Evolutionary conservation across 352 stramenopile genomes (phyloP).

Genomic region (Pythium diclinum): DNA sequence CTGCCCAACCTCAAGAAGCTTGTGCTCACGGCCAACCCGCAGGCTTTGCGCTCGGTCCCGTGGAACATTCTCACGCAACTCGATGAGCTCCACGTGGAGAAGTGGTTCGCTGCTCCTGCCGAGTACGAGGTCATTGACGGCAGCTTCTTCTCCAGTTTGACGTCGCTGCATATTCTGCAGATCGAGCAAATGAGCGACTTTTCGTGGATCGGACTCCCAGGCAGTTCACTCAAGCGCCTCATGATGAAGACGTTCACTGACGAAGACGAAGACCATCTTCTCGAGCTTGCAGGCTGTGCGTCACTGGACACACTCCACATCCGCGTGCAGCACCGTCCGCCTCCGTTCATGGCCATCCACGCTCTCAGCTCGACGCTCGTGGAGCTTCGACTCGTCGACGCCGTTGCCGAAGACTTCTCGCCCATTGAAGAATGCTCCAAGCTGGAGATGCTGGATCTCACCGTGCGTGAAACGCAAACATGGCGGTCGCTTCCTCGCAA

Average conservation of each 20-base stretch:
- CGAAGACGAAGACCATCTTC: slow-evolving; percentile 23
- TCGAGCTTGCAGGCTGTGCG: slow-evolving; percentile 15
- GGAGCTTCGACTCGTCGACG: slow-evolving; percentile 24
- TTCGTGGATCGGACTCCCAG: slow-evolving; percentile 22
- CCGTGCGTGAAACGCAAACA: slow-evolving; percentile 24
- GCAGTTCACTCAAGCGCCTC: slow-evolving; percentile 18
- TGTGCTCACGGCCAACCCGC: slow-evolving; percentile 21
- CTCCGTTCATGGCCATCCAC: slow-evolving; percentile 15
- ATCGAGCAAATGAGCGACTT: slow-evolving; percentile 30
- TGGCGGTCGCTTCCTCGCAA: slow-evolving; percentile 24
- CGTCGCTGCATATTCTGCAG: slow-evolving; percentile 14
- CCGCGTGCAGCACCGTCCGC: slow-evolving; percentile 21
- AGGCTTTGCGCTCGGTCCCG: slow-evolving; percentile 21
- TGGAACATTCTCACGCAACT: slow-evolving; percentile 14
- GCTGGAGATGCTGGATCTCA: slow-evolving; percentile 27
- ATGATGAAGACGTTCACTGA: slow-evolving; percentile 22
- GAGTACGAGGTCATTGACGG: slow-evolving; percentile 30
- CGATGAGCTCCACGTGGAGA: slow-evolving; percentile 25
- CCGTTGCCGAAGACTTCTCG: slow-evolving; percentile 22
- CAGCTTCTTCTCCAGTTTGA: slow-evolving; percentile 20
- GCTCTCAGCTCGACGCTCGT: slow-evolving; percentile 17
- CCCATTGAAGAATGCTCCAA: slow-evolving; percentile 13
- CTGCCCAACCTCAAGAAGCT: slow-evolving; percentile 20
- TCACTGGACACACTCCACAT: slow-evolving; percentile 21
- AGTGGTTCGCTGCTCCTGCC: slow-evolving; percentile 20